A percentile compares a stretch with the other conserved stretches of the same genome.
Evolutionary conservation across 345 rosid genomes (phyloP).

Genomic region (Sonneratia alba): DNA sequence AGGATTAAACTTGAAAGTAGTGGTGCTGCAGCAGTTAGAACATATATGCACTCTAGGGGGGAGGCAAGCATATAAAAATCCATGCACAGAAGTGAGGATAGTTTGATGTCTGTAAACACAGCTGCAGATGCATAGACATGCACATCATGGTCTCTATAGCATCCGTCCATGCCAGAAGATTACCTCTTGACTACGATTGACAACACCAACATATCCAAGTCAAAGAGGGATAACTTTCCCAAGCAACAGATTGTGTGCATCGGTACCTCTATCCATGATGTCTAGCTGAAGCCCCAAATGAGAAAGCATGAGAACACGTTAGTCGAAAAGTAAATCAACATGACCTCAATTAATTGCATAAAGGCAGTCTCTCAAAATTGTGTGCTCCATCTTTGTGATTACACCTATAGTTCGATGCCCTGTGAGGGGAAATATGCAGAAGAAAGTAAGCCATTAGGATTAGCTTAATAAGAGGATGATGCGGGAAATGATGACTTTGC

Average conservation of each 20-base stretch:
- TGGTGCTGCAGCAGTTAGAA: background rate
- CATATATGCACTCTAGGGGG: background rate
- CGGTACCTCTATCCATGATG: constrained; percentile 99
- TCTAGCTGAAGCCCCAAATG: constrained; percentile 52
- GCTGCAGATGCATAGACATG: background rate
- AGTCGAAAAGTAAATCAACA: background rate
- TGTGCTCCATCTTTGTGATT: constrained; percentile 61
- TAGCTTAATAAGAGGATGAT: background rate
- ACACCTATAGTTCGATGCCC: constrained; percentile 88
- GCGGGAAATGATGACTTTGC: background rate
- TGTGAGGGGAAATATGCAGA: constrained; percentile 19
- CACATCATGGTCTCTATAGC: background rate
- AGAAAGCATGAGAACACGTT: background rate
- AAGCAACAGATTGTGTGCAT: constrained; percentile 76
- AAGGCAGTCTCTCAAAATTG: constrained; percentile 2
- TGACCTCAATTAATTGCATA: background rate
- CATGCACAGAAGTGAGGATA: background rate
- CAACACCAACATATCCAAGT: constrained; percentile 94
- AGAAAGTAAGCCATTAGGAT: constrained; percentile 7
- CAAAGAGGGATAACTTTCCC: constrained; percentile 89
- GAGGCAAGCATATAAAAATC: background rate
- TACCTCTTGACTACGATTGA: constrained; percentile 97
- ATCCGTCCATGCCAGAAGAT: background rate
- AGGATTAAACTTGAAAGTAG: background rate
- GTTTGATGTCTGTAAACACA: background rate